These are phyloP conservation scores for Calycina herbarum DNA, from an alignment of 2,329 filamentous ascomycete genomes.

Conservation along the genomic window DNA sequence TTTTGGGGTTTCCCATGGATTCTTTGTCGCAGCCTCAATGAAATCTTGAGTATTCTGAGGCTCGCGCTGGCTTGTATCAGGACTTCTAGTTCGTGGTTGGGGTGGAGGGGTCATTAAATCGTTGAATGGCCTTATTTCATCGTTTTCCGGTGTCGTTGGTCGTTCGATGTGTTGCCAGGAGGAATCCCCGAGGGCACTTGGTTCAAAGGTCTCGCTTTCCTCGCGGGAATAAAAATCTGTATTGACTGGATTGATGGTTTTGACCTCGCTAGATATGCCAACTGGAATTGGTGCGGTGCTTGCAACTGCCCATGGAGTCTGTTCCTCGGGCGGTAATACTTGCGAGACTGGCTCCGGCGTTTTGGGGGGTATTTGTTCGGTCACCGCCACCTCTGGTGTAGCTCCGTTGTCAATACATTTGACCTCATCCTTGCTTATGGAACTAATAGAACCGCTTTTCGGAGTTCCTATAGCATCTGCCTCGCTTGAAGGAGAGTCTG, in stretches of 20 bases:
- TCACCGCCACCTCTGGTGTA: background rate
- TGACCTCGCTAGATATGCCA: background rate
- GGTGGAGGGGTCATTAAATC: conserved; percentile 27
- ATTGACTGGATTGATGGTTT: background rate
- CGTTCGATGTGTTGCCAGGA: conserved; percentile 24
- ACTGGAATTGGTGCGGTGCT: background rate
- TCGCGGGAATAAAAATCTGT: background rate
- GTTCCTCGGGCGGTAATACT: conserved; percentile 9
- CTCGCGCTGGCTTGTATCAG: background rate
- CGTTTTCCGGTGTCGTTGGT: conserved; percentile 19
- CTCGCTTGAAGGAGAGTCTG: background rate
- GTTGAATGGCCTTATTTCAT: conserved; percentile 26
- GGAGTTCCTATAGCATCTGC: background rate
- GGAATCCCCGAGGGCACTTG: background rate
- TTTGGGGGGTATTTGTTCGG: background rate
- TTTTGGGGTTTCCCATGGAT: conserved; percentile 32
- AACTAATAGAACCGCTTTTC: background rate
- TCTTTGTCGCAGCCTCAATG: conserved; percentile 27
- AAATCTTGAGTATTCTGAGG: conserved; percentile 28
- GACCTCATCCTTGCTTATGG: background rate
- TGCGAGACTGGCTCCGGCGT: conserved; percentile 9
- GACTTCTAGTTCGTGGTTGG: conserved; percentile 3
- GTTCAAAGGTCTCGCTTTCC: background rate
- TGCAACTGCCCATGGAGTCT: conserved; percentile 14
- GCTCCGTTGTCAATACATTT: background rate